phyloP scores from a whole-genome alignment of 2,329 filamentous ascomycete species.

The Penicillium carneum region DNA sequence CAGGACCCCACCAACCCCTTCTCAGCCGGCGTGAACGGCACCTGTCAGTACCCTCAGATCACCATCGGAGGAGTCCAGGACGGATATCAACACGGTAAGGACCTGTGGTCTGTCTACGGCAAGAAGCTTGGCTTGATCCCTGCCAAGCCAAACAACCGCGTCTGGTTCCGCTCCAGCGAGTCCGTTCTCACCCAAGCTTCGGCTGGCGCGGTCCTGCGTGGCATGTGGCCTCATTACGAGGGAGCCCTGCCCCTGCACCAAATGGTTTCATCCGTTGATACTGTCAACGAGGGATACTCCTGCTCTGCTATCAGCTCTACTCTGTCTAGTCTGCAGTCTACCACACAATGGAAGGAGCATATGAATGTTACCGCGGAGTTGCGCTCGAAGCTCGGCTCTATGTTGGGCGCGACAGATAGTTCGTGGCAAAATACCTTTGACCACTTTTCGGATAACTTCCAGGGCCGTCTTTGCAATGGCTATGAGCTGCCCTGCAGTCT shows the following conservation, averaged over 20 bases:
- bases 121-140: slow-evolving; percentile 45
- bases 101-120: slow-evolving; percentile 46
- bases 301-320: slow-evolving; percentile 38
- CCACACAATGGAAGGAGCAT: slow-evolving; percentile 47
- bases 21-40: slow-evolving; percentile 41
- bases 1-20: slow-evolving; percentile 49
- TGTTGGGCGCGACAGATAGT: slow-evolving; percentile 42
- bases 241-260: slow-evolving; percentile 49
- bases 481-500: slow-evolving; percentile 47
- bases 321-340: slow-evolving; percentile 40
- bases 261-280: slow-evolving; percentile 47
- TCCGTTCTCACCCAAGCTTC: slow-evolving; percentile 48
- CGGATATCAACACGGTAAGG: slow-evolving; percentile 49
- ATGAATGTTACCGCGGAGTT: slow-evolving; percentile 42
- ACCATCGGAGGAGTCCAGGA: slow-evolving; percentile 50
- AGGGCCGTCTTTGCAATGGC: slow-evolving; percentile 51
- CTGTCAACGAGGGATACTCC: slow-evolving; percentile 47
- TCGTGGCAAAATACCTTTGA: slow-evolving; percentile 49
- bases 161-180: slow-evolving; percentile 50
- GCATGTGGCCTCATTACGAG: slow-evolving; percentile 45
- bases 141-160: slow-evolving; percentile 33
- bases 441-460: slow-evolving; percentile 53
- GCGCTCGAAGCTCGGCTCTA: slow-evolving; percentile 40
- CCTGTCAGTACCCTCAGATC: slow-evolving; percentile 52
- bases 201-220: slow-evolving; percentile 50